Conservation (phyloP, 1,139 yeast species). For the Sugiyamaella sp. region DNA sequence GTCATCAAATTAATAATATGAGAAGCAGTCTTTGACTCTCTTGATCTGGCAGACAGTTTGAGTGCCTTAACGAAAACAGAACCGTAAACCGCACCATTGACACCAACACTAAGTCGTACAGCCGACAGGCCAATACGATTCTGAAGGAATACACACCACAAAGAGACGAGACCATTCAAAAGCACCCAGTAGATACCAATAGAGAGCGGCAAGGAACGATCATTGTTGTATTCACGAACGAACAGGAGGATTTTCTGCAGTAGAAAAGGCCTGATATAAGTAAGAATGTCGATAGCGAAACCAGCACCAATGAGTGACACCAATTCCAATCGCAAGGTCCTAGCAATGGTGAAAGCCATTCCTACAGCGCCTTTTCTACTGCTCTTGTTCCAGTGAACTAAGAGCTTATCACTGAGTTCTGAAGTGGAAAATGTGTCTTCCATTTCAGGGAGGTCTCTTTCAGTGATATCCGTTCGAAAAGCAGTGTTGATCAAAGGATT, state of each 20-base stretch:
- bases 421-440: conserved; percentile 62
- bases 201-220: conserved; percentile 53
- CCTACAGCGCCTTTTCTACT: conserved; percentile 37
- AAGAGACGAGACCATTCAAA: conserved; percentile 76
- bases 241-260: conserved; percentile 71
- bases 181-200: conserved; percentile 78
- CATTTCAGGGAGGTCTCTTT: conserved; percentile 75
- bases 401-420: conserved; percentile 54
- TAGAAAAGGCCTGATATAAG: conserved; percentile 72
- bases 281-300: conserved; percentile 14
- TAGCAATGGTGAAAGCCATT: conserved; percentile 57
- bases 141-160: conserved; percentile 67
- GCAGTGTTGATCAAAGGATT: conserved; percentile 81
- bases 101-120: conserved; percentile 35
- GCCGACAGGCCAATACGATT: conserved; percentile 43
- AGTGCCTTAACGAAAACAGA: conserved; percentile 78
- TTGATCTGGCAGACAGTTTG: conserved; percentile 75
- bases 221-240: conserved; percentile 66
- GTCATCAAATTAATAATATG: conserved; percentile 79
- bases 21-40: conserved; percentile 78
- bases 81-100: conserved; percentile 63
- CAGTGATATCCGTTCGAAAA: conserved; percentile 66
- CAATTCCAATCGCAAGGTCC: conserved; percentile 58
- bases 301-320: conserved; percentile 16
- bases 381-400: conserved; percentile 48